A percentile compares a stretch with the other conserved stretches of the same genome.
Conservation (phyloP, 176 grass and related monocot species). For the Elymus sibiricus region DNA sequence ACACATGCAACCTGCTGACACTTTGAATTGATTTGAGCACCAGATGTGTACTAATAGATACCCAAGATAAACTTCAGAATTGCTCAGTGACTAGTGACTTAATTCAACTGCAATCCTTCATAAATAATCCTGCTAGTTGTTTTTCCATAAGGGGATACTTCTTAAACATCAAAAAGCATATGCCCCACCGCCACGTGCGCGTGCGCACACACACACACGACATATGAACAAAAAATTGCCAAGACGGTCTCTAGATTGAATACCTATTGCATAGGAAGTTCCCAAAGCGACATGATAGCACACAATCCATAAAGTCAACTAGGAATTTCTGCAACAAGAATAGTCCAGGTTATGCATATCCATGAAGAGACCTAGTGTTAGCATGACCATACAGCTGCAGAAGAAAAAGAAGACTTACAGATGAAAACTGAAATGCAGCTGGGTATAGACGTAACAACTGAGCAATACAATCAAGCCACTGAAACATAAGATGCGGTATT, state of each 20-base stretch:
- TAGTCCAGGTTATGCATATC: background rate
- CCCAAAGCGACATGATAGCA: conserved; percentile 86
- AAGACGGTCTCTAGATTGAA: background rate
- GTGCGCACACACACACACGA: too few relatives aligned
- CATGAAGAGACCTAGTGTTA: conserved; percentile 4
- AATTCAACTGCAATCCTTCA: background rate
- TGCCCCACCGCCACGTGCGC: background rate
- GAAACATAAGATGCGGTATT: conserved; percentile 36
- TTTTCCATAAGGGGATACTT: background rate
- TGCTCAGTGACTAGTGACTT: background rate
- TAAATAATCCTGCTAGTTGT: conserved; percentile 4
- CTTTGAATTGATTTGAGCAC: conserved; percentile 18
- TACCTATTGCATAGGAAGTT: conserved; percentile 99
- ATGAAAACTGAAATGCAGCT: conserved; percentile 95
- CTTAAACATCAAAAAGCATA: background rate
- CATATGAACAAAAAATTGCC: conserved; percentile 10
- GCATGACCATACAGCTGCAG: background rate
- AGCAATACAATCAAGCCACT: conserved; percentile 97
- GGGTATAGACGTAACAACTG: conserved; percentile 91
- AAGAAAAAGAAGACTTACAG: conserved; percentile 62
- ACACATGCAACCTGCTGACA: background rate
- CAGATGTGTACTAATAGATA: background rate
- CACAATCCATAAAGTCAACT: conserved; percentile 95
- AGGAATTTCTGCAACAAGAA: conserved; percentile 70
- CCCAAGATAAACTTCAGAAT: conserved; percentile 1